Evolutionary conservation across 2,329 filamentous ascomycete genomes (phyloP).

Genomic region (Exophiala sp.): DNA sequence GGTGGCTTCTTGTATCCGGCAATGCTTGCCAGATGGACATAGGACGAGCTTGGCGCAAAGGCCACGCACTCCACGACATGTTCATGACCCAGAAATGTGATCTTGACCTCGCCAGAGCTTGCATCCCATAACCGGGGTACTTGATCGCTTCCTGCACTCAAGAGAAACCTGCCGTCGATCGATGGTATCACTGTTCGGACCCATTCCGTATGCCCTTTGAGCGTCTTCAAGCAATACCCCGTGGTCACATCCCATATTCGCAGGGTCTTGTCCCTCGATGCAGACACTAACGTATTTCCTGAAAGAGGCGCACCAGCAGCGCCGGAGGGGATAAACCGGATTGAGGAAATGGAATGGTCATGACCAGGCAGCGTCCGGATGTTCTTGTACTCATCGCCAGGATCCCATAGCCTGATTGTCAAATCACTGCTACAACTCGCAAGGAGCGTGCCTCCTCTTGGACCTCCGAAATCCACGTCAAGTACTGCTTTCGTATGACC

Average conservation of each 20-base stretch:
- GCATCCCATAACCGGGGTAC: slow-evolving; percentile 84
- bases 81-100: slow-evolving; percentile 80
- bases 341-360: slow-evolving; percentile 84
- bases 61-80: slow-evolving; percentile 82
- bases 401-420: slow-evolving; percentile 94
- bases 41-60: slow-evolving; percentile 75
- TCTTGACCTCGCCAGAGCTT: slow-evolving; percentile 68
- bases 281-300: slow-evolving; percentile 80
- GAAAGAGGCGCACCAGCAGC: slow-evolving; percentile 73
- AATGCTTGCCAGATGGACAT: slow-evolving; percentile 70
- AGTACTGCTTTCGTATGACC: slow-evolving; percentile 85
- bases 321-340: slow-evolving; percentile 83
- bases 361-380: slow-evolving; percentile 87
- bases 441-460: slow-evolving; percentile 71
- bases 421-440: slow-evolving; percentile 84
- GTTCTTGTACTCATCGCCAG: slow-evolving; percentile 89
- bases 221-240: slow-evolving; percentile 87
- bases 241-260: slow-evolving; percentile 91
- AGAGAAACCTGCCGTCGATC: slow-evolving; percentile 74
- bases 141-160: slow-evolving; percentile 80
- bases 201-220: slow-evolving; percentile 82
- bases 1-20: slow-evolving; percentile 83
- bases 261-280: slow-evolving; percentile 78
- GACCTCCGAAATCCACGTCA: slow-evolving; percentile 87
- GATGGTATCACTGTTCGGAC: slow-evolving; percentile 85